These are phyloP conservation scores for Bipolaris sorokiniana DNA, from an alignment of 2,329 filamentous ascomycete species.

Conservation along the genomic window DNA sequence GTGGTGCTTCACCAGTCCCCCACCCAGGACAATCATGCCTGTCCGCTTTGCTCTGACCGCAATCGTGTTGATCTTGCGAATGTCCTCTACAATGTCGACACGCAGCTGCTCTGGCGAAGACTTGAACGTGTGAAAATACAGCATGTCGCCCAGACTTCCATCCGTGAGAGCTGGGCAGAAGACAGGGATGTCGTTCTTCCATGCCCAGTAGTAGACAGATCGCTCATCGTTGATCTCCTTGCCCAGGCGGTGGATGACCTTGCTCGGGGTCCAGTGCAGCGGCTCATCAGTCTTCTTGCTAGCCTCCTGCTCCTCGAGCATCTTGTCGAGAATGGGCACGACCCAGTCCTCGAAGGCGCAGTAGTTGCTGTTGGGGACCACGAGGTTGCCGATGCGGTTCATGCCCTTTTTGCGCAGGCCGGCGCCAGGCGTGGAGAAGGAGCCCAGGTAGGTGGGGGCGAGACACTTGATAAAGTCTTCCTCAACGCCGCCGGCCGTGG, in stretches of 20 bases:
- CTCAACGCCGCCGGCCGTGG: conserved; percentile 92
- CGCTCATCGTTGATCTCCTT: conserved; percentile 92
- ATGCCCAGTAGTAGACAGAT: conserved; percentile 96
- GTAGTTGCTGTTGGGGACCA: conserved; percentile 97
- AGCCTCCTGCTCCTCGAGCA: conserved; percentile 92
- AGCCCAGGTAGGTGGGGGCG: conserved; percentile 88
- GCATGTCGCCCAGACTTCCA: conserved; percentile 94
- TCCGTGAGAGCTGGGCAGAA: conserved; percentile 97
- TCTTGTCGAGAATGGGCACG: conserved; percentile 88
- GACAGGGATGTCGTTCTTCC: conserved; percentile 93
- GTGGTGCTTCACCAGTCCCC: conserved; percentile 96
- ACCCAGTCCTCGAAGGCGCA: conserved; percentile 98
- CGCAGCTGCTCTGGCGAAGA: conserved; percentile 79
- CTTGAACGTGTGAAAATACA: conserved; percentile 98
- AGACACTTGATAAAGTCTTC: conserved; percentile 99
- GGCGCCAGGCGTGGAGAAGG: conserved; percentile 78
- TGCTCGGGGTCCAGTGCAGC: conserved; percentile 91
- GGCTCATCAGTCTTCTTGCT: conserved; percentile 70
- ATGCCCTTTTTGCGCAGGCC: conserved; percentile 82
- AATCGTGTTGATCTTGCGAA: conserved; percentile 89
- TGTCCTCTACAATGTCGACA: conserved; percentile 92
- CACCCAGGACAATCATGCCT: conserved; percentile 94
- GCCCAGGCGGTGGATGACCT: conserved; percentile 86
- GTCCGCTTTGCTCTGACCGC: conserved; percentile 84
- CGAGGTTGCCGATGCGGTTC: conserved; percentile 93